Evolutionary conservation across 2,329 filamentous ascomycete species (phyloP).

Genomic region (Chrysosporium keratinophilum): DNA sequence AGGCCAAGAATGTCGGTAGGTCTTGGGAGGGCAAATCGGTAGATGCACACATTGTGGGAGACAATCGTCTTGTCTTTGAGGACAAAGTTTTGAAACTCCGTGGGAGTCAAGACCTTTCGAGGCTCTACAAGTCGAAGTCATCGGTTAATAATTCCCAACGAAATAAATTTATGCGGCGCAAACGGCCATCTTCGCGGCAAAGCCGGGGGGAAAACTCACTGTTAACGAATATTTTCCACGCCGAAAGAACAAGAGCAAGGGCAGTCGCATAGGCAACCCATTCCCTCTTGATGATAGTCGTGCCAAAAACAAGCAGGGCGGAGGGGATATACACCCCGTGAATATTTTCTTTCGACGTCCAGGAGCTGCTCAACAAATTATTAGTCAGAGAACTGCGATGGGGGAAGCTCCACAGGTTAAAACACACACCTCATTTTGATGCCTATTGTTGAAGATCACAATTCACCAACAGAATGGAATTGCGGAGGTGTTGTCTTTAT

Average conservation of each 20-base stretch:
- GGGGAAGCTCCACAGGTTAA: neutral
- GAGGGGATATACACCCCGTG: slow-evolving; percentile 76
- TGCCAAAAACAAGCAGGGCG: slow-evolving; percentile 65
- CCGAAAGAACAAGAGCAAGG: slow-evolving; percentile 55
- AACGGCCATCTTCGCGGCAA: no score
- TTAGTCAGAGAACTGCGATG: neutral
- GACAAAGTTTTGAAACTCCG: slow-evolving; percentile 81
- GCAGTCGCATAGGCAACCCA: slow-evolving; percentile 61
- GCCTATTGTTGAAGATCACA: neutral
- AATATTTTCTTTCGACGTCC: slow-evolving; percentile 46
- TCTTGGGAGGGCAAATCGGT: slow-evolving; percentile 79
- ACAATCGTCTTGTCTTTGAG: slow-evolving; percentile 91
- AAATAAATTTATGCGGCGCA: no score
- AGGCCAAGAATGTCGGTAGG: slow-evolving; percentile 77
- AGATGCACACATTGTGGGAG: slow-evolving; percentile 98
- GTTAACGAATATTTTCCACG: slow-evolving; percentile 60
- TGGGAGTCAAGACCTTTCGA: slow-evolving; percentile 75
- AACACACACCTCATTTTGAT: slow-evolving; percentile 2
- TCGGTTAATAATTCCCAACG: neutral
- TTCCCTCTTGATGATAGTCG: slow-evolving; percentile 66
- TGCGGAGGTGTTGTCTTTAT: neutral
- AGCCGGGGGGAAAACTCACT: slow-evolving; percentile 45
- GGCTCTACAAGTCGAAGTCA: slow-evolving; percentile 44
- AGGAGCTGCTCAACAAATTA: slow-evolving; percentile 14
- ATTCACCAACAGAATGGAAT: neutral